A percentile compares a stretch with the other conserved stretches of the same genome.
Evolutionary conservation across 2,329 filamentous ascomycete species (phyloP).

Genomic region (Coniochaeta sp.): DNA sequence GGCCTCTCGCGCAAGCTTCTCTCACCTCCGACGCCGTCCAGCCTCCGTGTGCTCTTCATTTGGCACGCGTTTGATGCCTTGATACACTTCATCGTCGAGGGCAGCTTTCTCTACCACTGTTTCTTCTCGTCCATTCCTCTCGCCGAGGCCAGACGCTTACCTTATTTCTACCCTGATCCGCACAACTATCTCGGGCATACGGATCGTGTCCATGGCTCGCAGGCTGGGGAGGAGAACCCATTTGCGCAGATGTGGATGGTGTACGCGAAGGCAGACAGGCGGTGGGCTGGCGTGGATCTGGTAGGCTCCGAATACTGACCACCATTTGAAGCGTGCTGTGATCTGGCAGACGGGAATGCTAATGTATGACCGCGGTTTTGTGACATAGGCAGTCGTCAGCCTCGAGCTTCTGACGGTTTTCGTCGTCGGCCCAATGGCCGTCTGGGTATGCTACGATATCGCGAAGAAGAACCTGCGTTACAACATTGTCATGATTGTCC

Average conservation of each 20-base stretch:
- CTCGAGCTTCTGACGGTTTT: conserved; percentile 61
- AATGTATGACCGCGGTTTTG: not conserved
- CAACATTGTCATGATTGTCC: conserved; percentile 55
- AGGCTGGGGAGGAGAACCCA: conserved; percentile 45
- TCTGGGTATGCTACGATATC: conserved; percentile 54
- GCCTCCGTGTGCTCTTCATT: conserved; percentile 73
- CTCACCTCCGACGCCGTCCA: conserved; percentile 40
- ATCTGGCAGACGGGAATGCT: conserved; percentile 2
- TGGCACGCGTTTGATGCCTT: conserved; percentile 94
- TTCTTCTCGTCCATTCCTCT: conserved; percentile 59
- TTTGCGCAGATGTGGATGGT: conserved; percentile 62
- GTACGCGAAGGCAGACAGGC: conserved; percentile 55
- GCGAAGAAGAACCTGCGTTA: conserved; percentile 44
- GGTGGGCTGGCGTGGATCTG: conserved; percentile 58
- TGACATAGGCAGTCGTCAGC: conserved; percentile 46
- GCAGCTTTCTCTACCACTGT: conserved; percentile 86
- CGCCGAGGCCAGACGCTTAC: conserved; percentile 14
- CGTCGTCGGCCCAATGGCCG: conserved; percentile 51
- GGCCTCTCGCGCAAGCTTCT: conserved; percentile 37
- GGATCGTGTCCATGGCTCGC: conserved; percentile 47
- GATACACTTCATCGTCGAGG: conserved; percentile 87
- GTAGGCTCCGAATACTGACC: conserved; percentile 22
- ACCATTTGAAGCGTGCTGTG: not conserved
- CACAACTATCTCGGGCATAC: conserved; percentile 43
- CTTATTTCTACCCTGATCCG: conserved; percentile 37